Conservation (phyloP, 2,329 filamentous ascomycete species). For the Beauveria scarabaeidicola region DNA sequence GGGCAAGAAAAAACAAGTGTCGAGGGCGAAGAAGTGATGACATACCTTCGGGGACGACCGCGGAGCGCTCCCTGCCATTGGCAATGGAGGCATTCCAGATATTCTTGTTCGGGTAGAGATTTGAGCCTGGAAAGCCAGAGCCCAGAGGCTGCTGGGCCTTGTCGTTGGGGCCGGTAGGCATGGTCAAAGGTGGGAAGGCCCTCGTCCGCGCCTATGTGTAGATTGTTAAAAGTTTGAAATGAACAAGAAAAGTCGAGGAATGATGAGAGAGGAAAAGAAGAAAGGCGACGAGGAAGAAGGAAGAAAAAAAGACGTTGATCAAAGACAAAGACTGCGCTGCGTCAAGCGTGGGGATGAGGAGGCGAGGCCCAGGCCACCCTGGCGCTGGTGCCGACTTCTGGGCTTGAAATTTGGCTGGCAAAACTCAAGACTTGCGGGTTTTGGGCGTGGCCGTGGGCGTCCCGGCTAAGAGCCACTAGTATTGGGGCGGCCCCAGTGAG, state of each 20-base stretch:
- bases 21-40: background rate
- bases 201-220: slow-evolving; percentile 26
- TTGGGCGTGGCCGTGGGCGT: slow-evolving; percentile 7
- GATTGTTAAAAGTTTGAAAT: background rate
- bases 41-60: slow-evolving; percentile 41
- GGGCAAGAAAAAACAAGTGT: background rate
- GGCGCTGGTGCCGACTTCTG: background rate
- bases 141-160: slow-evolving; percentile 30
- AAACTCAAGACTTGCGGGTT: slow-evolving; percentile 12
- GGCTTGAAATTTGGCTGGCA: background rate
- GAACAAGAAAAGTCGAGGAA: slow-evolving; percentile 5
- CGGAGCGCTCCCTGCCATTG: slow-evolving; percentile 33
- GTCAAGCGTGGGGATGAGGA: slow-evolving; percentile 1
- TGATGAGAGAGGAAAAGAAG: background rate
- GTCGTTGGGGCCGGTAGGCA: slow-evolving; percentile 25
- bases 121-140: slow-evolving; percentile 28
- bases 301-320: background rate
- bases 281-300: background rate
- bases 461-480: slow-evolving; percentile 4
- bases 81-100: slow-evolving; percentile 33
- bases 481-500: background rate
- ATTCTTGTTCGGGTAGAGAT: slow-evolving; percentile 27
- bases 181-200: slow-evolving; percentile 31
- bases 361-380: background rate
- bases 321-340: slow-evolving; percentile 11